Percentiles rank a stretch among this genome's conserved stretches.
These are phyloP conservation scores for Ogataea populi-albae DNA, from an alignment of 805 yeast genomes.

Conservation along the genomic window DNA sequence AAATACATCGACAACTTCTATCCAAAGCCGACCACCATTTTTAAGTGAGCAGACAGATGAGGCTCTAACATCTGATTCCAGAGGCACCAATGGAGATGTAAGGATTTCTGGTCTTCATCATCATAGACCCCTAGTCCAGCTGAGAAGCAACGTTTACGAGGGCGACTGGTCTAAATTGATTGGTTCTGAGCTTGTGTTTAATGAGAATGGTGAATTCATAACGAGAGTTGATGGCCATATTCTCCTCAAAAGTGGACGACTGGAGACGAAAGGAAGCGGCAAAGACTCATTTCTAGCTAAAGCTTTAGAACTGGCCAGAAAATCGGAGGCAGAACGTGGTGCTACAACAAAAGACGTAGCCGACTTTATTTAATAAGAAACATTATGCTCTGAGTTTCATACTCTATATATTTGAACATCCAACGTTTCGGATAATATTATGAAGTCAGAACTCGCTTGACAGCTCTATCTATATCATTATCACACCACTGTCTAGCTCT, in stretches of 20 bases:
- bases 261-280: conserved; percentile 22
- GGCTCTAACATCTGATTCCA: conserved; percentile 2
- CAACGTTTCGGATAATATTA: not conserved
- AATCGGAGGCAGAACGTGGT: conserved; percentile 7
- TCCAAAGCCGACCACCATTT: conserved; percentile 2
- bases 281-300: conserved; percentile 23
- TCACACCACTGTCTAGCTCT: conserved; percentile 62
- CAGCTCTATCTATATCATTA: conserved; percentile 43
- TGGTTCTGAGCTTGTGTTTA: conserved; percentile 60
- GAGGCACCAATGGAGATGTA: conserved; percentile 22
- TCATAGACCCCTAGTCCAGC: conserved; percentile 52
- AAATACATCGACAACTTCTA: conserved; percentile 6
- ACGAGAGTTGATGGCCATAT: conserved; percentile 31
- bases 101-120: conserved; percentile 56
- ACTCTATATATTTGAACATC: no score
- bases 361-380: conserved; percentile 7
- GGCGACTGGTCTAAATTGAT: conserved; percentile 76
- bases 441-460: conserved; percentile 40
- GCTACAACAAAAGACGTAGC: conserved; percentile 3
- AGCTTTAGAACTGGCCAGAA: conserved; percentile 24
- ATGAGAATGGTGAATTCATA: conserved; percentile 35
- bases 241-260: conserved; percentile 30
- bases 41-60: conserved; percentile 11
- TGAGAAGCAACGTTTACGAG: conserved; percentile 59
- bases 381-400: conserved; percentile 1